Evolutionary conservation across 2,329 filamentous ascomycete genomes (phyloP).

Genomic region (Phoma sp.): DNA sequence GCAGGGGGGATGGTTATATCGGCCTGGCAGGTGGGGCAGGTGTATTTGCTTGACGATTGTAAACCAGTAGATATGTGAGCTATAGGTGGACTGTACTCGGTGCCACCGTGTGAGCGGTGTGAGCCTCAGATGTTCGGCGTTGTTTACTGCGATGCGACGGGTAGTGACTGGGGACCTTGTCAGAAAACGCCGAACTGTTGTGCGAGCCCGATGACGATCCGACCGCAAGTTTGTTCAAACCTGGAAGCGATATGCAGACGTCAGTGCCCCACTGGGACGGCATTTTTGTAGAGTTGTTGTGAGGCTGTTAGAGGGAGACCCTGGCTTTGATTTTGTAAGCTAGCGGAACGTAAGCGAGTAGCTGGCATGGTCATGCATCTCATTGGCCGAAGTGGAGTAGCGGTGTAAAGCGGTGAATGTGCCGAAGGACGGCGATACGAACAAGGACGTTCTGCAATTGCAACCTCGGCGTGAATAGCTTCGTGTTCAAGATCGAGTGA

Average conservation of each 20-base stretch:
- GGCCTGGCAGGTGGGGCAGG: background rate
- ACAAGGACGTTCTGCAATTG: background rate
- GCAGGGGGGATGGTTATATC: too few relatives aligned
- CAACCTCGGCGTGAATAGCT: background rate
- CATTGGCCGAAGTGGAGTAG: constrained; percentile 8
- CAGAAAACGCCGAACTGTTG: constrained; percentile 16
- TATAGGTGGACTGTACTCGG: background rate
- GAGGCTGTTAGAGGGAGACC: constrained; percentile 11
- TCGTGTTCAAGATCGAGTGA: background rate
- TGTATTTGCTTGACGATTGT: background rate
- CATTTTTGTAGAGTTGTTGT: constrained; percentile 2
- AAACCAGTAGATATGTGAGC: background rate
- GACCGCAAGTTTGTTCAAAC: background rate
- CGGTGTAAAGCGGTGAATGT: constrained; percentile 21
- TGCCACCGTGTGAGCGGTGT: constrained; percentile 13
- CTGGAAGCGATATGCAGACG: constrained; percentile 15
- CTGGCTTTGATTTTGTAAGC: constrained; percentile 13
- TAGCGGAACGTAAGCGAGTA: constrained; percentile 17
- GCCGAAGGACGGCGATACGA: background rate
- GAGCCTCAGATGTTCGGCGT: constrained; percentile 11
- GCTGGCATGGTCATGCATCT: background rate
- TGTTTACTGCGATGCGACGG: background rate
- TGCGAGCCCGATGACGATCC: constrained; percentile 13
- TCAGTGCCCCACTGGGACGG: constrained; percentile 10
- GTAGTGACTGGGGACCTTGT: constrained; percentile 8